Evolutionary conservation across 768 basidiomycete species (phyloP), one percentile per base, ranked within the genome.

Genomic region (Auriscalpium orientale): DNA sequence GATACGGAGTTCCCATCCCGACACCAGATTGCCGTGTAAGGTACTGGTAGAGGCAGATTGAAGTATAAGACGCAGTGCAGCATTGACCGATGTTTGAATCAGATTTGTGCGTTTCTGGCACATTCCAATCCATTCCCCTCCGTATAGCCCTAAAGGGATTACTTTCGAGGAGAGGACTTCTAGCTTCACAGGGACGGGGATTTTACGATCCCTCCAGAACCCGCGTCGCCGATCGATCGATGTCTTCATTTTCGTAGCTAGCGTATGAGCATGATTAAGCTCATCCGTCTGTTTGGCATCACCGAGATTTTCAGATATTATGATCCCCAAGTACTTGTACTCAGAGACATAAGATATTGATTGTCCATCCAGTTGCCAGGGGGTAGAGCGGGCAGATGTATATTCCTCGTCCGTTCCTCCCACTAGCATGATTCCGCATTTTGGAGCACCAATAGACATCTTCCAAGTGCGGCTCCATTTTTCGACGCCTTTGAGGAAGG

Each of bases 261-360:
- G 56, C 36, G 9, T 21, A 44, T 47, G 44, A n/a, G 0, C 35
- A 49, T 34, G 13, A 8, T 43, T 45, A 13, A 49, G 37, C 46
- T 35, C 13, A 49, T 40, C 12, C 2, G 34, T 10, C 45, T 33
- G 34, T 43, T 37, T 20, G 1, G 46, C 16, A 18, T 58, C 49
- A 0, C 48, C 49, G 1, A 58, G 33, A 1, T 8, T n/a, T 3
- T 71, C 67, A 65, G 49, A 34, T 0, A 52, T 4, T 59, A 64
- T 66, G 65, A 71, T 69, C 60, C 72, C 71, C 61, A 73, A 66
- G 66, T 72, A 72, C 65, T 70, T 72, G 53, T 68, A 72, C 55
- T 64, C 58, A 58, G 63, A 40, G 9, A 65, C 64, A 37, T 60
- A 56, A 0, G 54, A 60, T 13, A 61, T 20, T 0, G 10, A 11